Conservation (phyloP, 805 yeast genomes). For the Pichia occidentalis region DNA sequence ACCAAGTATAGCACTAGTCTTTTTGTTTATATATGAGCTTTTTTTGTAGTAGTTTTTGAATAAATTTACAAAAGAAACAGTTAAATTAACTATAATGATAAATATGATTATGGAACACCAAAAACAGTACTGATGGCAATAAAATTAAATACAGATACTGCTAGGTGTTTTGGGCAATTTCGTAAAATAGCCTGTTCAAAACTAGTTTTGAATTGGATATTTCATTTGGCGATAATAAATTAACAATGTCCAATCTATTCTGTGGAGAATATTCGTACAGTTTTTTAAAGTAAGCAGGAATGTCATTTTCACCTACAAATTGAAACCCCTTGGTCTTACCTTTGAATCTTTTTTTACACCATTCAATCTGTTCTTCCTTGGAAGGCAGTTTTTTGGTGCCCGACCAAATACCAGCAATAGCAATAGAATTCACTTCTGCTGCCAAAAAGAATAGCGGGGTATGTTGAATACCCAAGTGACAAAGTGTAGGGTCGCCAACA, state of each 20-base stretch:
- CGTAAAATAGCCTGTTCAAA: conserved; percentile 12
- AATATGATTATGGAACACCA: too few species aligned
- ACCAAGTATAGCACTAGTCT: too few species aligned
- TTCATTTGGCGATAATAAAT: conserved; percentile 4
- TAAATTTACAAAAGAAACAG: too few species aligned
- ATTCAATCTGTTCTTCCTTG: conserved; percentile 15
- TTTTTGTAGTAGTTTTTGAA: too few species aligned
- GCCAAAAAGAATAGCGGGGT: conserved; percentile 41
- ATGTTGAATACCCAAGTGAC: conserved; percentile 33
- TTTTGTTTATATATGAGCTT: too few species aligned
- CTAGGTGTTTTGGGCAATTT: too few species aligned
- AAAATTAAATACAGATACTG: too few species aligned
- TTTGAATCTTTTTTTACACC: conserved; percentile 15
- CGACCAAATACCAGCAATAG: conserved; percentile 50
- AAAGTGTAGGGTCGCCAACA: conserved; percentile 37
- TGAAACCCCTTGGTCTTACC: conserved; percentile 16
- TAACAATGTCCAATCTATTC: conserved; percentile 10
- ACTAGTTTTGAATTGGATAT: conserved; percentile 8
- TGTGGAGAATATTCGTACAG: conserved; percentile 12
- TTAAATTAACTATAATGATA: too few species aligned
- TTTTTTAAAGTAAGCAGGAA: conserved; percentile 11
- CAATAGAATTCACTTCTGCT: conserved; percentile 44
- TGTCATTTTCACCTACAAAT: conserved; percentile 12
- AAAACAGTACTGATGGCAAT: too few species aligned
- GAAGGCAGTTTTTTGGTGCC: conserved; percentile 35